Base-by-base conservation (phyloP, 768 basidiomycete species). In the Trametes cingulata region DNA sequence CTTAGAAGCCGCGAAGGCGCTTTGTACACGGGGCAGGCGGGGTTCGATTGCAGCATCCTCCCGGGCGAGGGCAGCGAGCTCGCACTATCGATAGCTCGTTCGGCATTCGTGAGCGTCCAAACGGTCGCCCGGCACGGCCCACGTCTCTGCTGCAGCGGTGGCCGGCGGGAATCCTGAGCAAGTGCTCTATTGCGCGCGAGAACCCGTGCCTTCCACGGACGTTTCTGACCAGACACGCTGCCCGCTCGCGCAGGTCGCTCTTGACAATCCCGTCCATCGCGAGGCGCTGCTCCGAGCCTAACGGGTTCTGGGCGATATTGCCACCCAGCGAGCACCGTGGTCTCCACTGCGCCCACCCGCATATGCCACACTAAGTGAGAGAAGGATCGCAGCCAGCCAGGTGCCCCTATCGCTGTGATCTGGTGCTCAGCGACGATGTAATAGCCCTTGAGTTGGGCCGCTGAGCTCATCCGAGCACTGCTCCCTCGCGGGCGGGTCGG, bases 1-100 rank as follows among this genome's bases (percentile, higher is more conserved):
- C 46, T 41, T 10, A 61, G 60, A 61, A 61, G 40, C 33, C 40
- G 52, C 47, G 53, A 61, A 61, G 60, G 41, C 41, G 52, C 52
- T 39, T 19, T 43, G 60, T 40, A 35, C 60, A 55, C 60, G 36
- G 45, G 56, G 22, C 39, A 61, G 53, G 40, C 52, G 47, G 43
- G 45, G 37, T 49, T 49, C 42, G 47, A 29, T 43, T 43, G 40
- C 43, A 40, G 20, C 33, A 39, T 46, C 36, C 35, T 41, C 33
- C 52, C 27, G 45, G 60, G 41, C 60, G 47, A 14, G 27, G 46
- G 19, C 29, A 10, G 19, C 48, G 48, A 42, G 55, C 15, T 33
- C 27, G n/a, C 25, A 29, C 36, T 24, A 37, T 43, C 51, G 45
- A 36, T 29, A 47, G 47, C 10, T 22, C 19, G 37, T n/a, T 51